phyloP scores from a whole-genome alignment of 2,329 filamentous ascomycete genomes.

The Truncatella angustata region DNA sequence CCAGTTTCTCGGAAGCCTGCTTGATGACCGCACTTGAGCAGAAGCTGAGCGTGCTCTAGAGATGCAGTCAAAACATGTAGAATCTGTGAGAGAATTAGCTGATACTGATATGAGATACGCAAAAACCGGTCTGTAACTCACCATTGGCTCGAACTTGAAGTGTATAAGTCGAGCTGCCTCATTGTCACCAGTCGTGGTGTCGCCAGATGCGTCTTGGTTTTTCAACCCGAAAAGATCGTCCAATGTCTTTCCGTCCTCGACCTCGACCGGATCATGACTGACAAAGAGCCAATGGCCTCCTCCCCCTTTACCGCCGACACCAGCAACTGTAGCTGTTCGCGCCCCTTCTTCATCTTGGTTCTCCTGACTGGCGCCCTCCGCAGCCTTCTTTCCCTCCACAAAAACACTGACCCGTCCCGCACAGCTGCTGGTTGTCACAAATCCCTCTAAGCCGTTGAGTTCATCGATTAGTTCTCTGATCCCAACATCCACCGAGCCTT shows the following conservation, averaged over 20 bases:
- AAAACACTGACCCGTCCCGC: constrained; percentile 86
- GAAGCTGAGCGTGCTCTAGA: constrained; percentile 67
- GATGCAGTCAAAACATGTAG: constrained; percentile 83
- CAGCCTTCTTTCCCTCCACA: constrained; percentile 67
- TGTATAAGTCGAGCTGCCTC: constrained; percentile 58
- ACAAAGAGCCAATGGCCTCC: constrained; percentile 85
- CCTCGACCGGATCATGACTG: constrained; percentile 69
- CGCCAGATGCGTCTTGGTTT: constrained; percentile 16
- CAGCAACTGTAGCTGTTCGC: constrained; percentile 40
- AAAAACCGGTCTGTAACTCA: constrained; percentile 41
- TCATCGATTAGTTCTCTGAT: constrained; percentile 75
- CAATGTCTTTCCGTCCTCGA: constrained; percentile 19
- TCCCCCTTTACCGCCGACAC: constrained; percentile 80
- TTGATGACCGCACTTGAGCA: constrained; percentile 72
- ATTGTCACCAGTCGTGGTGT: constrained; percentile 12
- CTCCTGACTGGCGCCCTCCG: constrained; percentile 9
- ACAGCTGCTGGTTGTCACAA: constrained; percentile 92
- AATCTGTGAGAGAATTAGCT: too few relatives aligned
- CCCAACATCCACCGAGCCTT: constrained; percentile 78
- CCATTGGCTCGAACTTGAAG: constrained; percentile 95
- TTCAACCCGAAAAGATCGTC: constrained; percentile 29
- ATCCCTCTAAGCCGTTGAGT: constrained; percentile 71
- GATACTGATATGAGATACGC: too few relatives aligned
- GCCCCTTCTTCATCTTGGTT: constrained; percentile 14
- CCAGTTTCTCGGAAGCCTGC: constrained; percentile 91